These are phyloP conservation scores for Alternaria alternata DNA, from an alignment of 2,329 filamentous ascomycete genomes.

Conservation along the genomic window DNA sequence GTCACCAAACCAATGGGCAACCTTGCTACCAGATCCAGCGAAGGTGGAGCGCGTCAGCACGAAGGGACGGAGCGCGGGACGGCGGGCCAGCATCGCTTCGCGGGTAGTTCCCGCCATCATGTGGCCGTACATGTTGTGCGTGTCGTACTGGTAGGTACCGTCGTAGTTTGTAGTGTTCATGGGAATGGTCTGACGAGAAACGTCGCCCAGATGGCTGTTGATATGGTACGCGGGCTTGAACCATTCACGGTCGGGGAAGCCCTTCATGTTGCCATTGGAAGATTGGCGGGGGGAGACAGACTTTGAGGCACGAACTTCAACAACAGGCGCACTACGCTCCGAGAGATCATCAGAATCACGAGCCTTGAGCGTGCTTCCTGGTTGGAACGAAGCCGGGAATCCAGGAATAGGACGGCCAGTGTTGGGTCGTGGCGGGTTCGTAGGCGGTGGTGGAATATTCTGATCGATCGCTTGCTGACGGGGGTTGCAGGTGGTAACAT, in stretches of 20 bases:
- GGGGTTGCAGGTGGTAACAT: conserved; percentile 57
- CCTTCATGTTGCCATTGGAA: conserved; percentile 57
- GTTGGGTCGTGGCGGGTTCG: conserved; percentile 61
- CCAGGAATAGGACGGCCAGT: conserved; percentile 72
- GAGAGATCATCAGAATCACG: background rate
- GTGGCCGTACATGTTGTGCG: conserved; percentile 78
- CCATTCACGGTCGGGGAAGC: conserved; percentile 69
- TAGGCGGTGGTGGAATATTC: conserved; percentile 66
- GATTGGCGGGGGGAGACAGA: conserved; percentile 23
- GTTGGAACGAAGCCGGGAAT: conserved; percentile 74
- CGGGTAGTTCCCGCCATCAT: conserved; percentile 75
- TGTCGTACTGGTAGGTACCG: conserved; percentile 74
- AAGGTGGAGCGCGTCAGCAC: conserved; percentile 81
- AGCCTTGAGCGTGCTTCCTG: conserved; percentile 41
- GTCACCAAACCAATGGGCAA: conserved; percentile 70
- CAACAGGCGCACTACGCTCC: background rate
- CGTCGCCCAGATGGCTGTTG: conserved; percentile 63
- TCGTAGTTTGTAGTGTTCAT: conserved; percentile 74
- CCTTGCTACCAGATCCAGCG: conserved; percentile 70
- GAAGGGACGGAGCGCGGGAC: conserved; percentile 70
- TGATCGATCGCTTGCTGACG: conserved; percentile 48
- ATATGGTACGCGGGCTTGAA: conserved; percentile 72
- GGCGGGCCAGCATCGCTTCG: conserved; percentile 70
- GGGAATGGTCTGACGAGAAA: conserved; percentile 62
- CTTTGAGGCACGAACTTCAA: background rate